Evolutionary conservation across 208 protist species (phyloP).

Genomic region (Acanthamoeba healyi): DNA sequence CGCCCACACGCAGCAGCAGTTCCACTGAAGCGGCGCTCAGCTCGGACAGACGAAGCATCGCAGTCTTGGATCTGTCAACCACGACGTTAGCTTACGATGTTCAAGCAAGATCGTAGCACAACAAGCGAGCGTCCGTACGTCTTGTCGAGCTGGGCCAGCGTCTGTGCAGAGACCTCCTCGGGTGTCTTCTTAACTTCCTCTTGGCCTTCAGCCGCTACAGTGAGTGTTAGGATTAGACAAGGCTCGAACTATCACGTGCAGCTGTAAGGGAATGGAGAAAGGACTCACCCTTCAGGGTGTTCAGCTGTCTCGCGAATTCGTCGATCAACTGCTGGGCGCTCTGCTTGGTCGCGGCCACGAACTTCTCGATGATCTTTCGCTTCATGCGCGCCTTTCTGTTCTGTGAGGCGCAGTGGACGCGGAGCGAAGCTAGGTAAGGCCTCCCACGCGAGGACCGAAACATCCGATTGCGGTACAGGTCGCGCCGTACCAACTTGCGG

Average conservation of each 20-base stretch:
- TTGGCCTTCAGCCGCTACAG: background rate
- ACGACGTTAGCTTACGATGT: background rate
- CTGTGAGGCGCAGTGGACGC: background rate
- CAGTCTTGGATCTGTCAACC: background rate
- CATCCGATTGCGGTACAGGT: background rate
- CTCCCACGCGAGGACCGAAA: too few relatives aligned
- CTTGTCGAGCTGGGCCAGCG: background rate
- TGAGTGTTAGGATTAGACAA: too few relatives aligned
- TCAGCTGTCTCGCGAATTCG: background rate
- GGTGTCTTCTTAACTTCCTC: background rate
- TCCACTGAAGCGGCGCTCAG: conserved; percentile 5
- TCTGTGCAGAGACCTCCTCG: background rate
- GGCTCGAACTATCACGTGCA: too few relatives aligned
- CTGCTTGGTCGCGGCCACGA: conserved; percentile 1
- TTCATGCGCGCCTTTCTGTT: conserved; percentile 46
- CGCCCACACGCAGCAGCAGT: background rate
- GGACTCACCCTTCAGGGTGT: background rate
- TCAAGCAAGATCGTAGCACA: too few relatives aligned
- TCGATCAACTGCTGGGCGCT: conserved; percentile 6
- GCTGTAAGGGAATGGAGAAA: background rate
- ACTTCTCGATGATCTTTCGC: conserved; percentile 40
- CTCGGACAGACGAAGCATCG: conserved; percentile 37
- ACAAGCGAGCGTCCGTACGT: background rate
- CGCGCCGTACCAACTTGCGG: background rate
- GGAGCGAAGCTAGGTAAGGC: too few relatives aligned